Evolutionary conservation across 2,329 filamentous ascomycete genomes (phyloP).

Genomic region (Exserohilum rostratum): DNA sequence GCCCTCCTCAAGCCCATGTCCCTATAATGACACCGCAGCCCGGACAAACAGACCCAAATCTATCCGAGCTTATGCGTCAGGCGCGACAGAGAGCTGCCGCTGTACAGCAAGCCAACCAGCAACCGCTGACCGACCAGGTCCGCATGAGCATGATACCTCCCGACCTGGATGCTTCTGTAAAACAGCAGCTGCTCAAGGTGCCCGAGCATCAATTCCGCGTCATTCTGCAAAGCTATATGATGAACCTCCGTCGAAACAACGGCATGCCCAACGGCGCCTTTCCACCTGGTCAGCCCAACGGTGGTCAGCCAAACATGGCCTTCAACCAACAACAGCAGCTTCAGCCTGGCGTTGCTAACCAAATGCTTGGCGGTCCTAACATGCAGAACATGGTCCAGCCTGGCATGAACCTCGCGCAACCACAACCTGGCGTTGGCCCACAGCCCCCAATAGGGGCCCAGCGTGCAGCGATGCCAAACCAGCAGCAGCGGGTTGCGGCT

Average conservation of each 20-base stretch:
- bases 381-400: conserved; percentile 34
- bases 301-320: conserved; percentile 37
- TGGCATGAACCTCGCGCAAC: conserved; percentile 40
- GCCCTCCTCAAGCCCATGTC: conserved; percentile 44
- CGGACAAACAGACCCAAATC: conserved; percentile 35
- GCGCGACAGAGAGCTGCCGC: conserved; percentile 44
- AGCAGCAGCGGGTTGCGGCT: conserved; percentile 35
- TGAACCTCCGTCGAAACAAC: conserved; percentile 27
- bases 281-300: conserved; percentile 24
- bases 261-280: conserved; percentile 32
- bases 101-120: conserved; percentile 32
- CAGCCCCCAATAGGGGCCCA: conserved; percentile 34
- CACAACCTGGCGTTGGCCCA: conserved; percentile 29
- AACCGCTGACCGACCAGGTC: conserved; percentile 36
- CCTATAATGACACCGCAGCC: conserved; percentile 45
- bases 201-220: conserved; percentile 43
- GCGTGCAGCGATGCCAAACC: conserved; percentile 29
- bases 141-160: conserved; percentile 43
- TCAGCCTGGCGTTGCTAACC: conserved; percentile 29
- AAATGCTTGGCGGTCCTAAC: conserved; percentile 37
- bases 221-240: conserved; percentile 35
- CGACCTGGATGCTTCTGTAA: conserved; percentile 37
- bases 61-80: conserved; percentile 41
- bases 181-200: conserved; percentile 42
- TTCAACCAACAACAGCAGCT: conserved; percentile 39